Percentiles rank a stretch among this genome's conserved stretches.
Evolutionary conservation across 495 filamentous ascomycete genomes (phyloP).

Genomic region (Penicilliopsis zonata): DNA sequence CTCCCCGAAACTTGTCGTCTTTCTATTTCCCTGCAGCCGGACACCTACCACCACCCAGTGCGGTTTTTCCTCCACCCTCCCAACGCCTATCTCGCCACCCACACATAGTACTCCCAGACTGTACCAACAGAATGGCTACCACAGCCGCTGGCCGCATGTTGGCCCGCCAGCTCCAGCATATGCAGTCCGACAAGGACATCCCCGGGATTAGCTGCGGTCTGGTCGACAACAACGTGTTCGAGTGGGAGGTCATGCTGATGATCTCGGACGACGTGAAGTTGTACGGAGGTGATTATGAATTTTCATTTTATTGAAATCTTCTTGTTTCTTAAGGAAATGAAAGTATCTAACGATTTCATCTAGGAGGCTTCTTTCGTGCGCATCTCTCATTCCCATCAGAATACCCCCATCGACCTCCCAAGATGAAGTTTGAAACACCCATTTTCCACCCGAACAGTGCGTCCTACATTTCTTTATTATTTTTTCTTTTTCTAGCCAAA

Average conservation of each 20-base stretch:
- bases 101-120: too few species aligned
- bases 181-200: slow-evolving; percentile 84
- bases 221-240: slow-evolving; percentile 81
- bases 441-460: slow-evolving; percentile 90
- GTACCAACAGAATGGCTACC: too few species aligned
- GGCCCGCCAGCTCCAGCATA: slow-evolving; percentile 76
- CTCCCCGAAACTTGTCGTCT: too few species aligned
- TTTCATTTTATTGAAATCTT: too few species aligned
- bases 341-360: slow-evolving; percentile 3
- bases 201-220: slow-evolving; percentile 90
- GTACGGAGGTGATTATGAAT: slow-evolving; percentile 69
- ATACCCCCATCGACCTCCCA: slow-evolving; percentile 85
- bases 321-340: too few species aligned
- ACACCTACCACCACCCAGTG: too few species aligned
- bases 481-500: too few species aligned
- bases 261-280: slow-evolving; percentile 92
- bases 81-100: too few species aligned
- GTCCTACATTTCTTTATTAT: too few species aligned
- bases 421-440: slow-evolving; percentile 78
- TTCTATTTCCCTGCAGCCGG: too few species aligned
- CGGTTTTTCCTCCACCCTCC: too few species aligned
- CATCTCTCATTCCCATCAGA: slow-evolving; percentile 65
- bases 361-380: slow-evolving; percentile 83
- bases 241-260: slow-evolving; percentile 99
- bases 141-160: slow-evolving; percentile 63